These are phyloP conservation scores for Nicotiana noctiflora DNA, from an alignment of 257 asterid species.

Conservation along the genomic window DNA sequence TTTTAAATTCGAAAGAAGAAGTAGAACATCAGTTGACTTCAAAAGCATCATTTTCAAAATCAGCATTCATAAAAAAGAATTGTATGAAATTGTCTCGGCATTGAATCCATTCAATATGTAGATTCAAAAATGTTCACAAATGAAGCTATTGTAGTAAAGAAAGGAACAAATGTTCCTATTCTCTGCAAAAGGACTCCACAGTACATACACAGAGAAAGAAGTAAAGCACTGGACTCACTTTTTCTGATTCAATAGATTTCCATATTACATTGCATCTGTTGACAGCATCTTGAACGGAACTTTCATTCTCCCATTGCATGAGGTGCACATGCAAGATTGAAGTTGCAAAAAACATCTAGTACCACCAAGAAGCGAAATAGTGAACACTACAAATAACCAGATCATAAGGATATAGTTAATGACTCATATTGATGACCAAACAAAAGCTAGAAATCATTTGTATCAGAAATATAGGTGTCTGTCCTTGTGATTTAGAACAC, in stretches of 20 bases:
- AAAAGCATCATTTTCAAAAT: constrained; percentile 6
- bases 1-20: constrained; percentile 22
- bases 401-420: neutral
- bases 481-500: neutral
- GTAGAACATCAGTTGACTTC: constrained; percentile 18
- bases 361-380: constrained; percentile 20
- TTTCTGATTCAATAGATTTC: constrained; percentile 71
- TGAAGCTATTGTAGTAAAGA: constrained; percentile 8
- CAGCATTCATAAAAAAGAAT: neutral
- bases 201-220: neutral
- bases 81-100: neutral
- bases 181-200: neutral
- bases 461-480: neutral
- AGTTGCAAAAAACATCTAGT: constrained; percentile 90
- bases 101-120: neutral
- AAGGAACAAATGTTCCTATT: neutral
- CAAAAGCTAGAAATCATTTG: neutral
- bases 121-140: neutral
- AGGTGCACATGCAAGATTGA: constrained; percentile 85
- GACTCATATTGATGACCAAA: neutral
- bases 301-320: constrained; percentile 77
- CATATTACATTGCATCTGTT: constrained; percentile 66
- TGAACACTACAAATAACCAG: constrained; percentile 16
- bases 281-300: constrained; percentile 72
- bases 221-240: constrained; percentile 35